Conservation (phyloP, 164 flowering plant genomes). For the Magnolia changhungtana region DNA sequence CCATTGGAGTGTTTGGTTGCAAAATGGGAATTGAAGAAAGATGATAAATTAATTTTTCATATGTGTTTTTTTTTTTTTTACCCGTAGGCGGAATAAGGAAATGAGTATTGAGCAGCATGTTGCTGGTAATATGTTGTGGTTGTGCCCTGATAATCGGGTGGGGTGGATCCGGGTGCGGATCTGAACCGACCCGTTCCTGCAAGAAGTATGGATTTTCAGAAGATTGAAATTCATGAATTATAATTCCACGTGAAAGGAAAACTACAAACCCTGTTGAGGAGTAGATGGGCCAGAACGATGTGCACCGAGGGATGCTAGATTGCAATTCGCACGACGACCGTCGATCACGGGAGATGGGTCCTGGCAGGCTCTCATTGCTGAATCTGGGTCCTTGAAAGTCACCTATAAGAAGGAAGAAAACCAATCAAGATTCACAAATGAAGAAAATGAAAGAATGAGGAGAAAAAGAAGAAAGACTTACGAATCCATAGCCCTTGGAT, state of each 20-base stretch:
- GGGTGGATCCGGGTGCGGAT: constrained; percentile 26
- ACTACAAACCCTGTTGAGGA: constrained; percentile 41
- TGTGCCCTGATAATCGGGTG: constrained; percentile 39
- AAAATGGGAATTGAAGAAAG: neutral
- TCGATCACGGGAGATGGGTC: constrained; percentile 67
- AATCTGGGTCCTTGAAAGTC: constrained; percentile 59
- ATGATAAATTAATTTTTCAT: neutral
- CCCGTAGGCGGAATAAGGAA: constrained; percentile 63
- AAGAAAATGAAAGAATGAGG: neutral
- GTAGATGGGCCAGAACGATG: constrained; percentile 42
- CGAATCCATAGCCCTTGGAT: constrained; percentile 74
- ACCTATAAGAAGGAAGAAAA: constrained; percentile 27
- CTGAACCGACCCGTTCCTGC: constrained; percentile 49
- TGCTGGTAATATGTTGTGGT: constrained; percentile 40
- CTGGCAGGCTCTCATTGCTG: constrained; percentile 63
- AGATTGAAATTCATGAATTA: neutral
- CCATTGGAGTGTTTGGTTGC: neutral
- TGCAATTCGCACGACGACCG: constrained; percentile 68
- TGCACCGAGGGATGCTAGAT: constrained; percentile 65
- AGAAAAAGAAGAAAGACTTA: constrained; percentile 27
- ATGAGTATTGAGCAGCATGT: constrained; percentile 39
- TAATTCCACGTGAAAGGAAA: neutral
- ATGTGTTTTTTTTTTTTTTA: constrained; percentile 19
- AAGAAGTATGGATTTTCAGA: neutral
- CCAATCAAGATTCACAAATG: neutral